Evolutionary conservation across 1,139 yeast species (phyloP).

Genomic region (Pichia sp.): DNA sequence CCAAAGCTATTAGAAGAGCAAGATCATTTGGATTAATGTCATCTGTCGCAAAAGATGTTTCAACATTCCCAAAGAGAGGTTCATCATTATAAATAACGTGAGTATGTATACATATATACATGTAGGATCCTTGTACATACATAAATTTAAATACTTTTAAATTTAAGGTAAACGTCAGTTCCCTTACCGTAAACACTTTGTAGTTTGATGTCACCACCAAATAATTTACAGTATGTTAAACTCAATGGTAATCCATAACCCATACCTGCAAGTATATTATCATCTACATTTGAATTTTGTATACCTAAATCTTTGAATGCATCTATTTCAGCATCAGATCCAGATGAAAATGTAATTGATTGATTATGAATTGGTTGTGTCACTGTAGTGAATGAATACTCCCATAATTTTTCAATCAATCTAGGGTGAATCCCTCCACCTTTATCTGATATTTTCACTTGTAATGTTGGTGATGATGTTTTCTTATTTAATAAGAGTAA

Average conservation of each 20-base stretch:
- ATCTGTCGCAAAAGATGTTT: constrained; percentile 50
- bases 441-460: constrained; percentile 70
- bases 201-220: constrained; percentile 69
- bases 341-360: background rate
- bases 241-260: constrained; percentile 92
- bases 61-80: constrained; percentile 35
- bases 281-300: constrained; percentile 47
- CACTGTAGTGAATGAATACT: constrained; percentile 72
- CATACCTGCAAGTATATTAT: constrained; percentile 85
- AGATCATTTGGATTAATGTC: constrained; percentile 63
- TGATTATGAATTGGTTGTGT: constrained; percentile 38
- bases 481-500: constrained; percentile 46
- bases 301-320: constrained; percentile 10
- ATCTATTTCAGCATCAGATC: constrained; percentile 1
- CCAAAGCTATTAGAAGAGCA: constrained; percentile 64
- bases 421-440: constrained; percentile 83
- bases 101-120: background rate
- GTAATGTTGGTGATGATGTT: constrained; percentile 30
- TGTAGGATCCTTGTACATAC: background rate
- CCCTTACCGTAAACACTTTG: constrained; percentile 88
- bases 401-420: constrained; percentile 61
- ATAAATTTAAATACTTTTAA: constrained; percentile 34
- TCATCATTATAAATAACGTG: constrained; percentile 15
- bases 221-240: constrained; percentile 61
- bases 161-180: constrained; percentile 58